A percentile compares a stretch with the other conserved stretches of the same genome.
phyloP scores from a whole-genome alignment of 2,329 filamentous ascomycete genomes.

The Verticillium zaregamsianum region DNA sequence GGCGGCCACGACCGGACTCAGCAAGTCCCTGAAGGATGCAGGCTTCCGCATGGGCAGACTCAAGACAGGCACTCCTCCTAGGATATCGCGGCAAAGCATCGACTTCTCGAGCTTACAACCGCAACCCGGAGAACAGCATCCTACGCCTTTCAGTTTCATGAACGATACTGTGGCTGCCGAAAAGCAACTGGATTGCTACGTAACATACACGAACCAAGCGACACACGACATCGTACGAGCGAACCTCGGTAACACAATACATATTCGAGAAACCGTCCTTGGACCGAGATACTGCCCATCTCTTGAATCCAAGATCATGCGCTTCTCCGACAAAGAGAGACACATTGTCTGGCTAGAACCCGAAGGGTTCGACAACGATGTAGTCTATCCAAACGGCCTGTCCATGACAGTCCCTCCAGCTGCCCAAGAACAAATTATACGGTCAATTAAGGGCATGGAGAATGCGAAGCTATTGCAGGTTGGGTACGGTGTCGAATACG shows the following conservation, averaged over 20 bases:
- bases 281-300: conserved; percentile 95
- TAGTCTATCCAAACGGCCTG: conserved; percentile 94
- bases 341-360: conserved; percentile 98
- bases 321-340: conserved; percentile 72
- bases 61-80: conserved; percentile 93
- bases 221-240: conserved; percentile 80
- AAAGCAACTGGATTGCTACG: conserved; percentile 80
- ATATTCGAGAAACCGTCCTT: conserved; percentile 92
- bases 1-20: conserved; percentile 85
- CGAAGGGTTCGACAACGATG: conserved; percentile 84
- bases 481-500: conserved; percentile 96
- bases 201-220: conserved; percentile 78
- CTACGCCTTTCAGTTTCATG: conserved; percentile 86
- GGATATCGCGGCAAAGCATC: conserved; percentile 78
- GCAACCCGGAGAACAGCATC: conserved; percentile 80
- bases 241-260: conserved; percentile 93
- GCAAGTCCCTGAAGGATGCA: conserved; percentile 82
- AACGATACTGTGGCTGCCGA: conserved; percentile 74
- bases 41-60: conserved; percentile 86
- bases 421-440: conserved; percentile 80
- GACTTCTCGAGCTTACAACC: conserved; percentile 67
- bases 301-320: conserved; percentile 87
- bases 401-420: conserved; percentile 94
- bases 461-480: conserved; percentile 88
- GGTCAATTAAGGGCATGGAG: conserved; percentile 83